Conservation (phyloP, 768 basidiomycete species). For the Rhodocollybia butyracea region DNA sequence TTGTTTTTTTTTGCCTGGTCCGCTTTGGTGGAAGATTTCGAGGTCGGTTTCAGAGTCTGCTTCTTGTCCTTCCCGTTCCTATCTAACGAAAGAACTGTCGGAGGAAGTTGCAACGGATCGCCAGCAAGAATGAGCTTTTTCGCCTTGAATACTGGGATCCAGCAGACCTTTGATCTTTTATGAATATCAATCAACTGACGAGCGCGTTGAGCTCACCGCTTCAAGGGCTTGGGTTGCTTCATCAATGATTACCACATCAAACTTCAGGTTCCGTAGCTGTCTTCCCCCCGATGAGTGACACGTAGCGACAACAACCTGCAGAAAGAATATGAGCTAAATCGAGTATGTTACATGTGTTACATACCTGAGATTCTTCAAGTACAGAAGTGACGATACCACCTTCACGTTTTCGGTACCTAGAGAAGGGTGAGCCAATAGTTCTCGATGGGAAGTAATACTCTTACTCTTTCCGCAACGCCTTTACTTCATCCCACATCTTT, state of each 20-base stretch:
- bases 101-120: constrained; percentile 94
- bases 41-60: constrained; percentile 7
- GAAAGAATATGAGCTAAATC: too few relatives aligned
- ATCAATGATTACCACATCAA: constrained; percentile 95
- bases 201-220: constrained; percentile 51
- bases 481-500: constrained; percentile 86
- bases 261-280: constrained; percentile 71
- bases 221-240: constrained; percentile 98
- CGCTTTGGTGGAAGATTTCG: too few relatives aligned
- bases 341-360: too few relatives aligned
- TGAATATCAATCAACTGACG: background rate
- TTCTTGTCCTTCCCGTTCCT: constrained; percentile 26
- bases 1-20: too few relatives aligned
- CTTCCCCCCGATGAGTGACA: constrained; percentile 91
- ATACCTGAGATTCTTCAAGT: constrained; percentile 68
- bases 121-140: constrained; percentile 90
- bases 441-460: constrained; percentile 19
- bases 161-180: constrained; percentile 61
- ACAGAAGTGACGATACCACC: constrained; percentile 81
- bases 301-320: constrained; percentile 81
- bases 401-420: constrained; percentile 86
- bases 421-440: background rate
- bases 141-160: constrained; percentile 93
- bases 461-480: constrained; percentile 87
- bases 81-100: constrained; percentile 78